These are phyloP conservation scores for Dianthus caryophyllus DNA, from an alignment of 148 eudicot species.

Conservation along the genomic window DNA sequence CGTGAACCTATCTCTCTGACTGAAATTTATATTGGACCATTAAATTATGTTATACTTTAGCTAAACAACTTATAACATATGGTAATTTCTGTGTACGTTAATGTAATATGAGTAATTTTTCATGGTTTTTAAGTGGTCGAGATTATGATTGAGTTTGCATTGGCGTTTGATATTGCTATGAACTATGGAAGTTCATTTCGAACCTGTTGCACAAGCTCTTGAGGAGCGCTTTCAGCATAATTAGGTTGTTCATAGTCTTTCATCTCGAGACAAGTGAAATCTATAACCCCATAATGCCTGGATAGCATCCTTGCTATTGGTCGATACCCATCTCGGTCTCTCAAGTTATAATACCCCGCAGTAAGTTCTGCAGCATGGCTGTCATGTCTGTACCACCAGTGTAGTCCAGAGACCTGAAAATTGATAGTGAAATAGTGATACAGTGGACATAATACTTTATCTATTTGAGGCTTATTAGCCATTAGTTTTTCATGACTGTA, in stretches of 20 bases:
- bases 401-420: conserved; percentile 67
- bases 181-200: background rate
- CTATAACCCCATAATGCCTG: conserved; percentile 54
- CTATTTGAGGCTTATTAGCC: background rate
- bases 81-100: background rate
- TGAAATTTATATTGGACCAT: background rate
- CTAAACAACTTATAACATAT: no score
- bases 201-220: conserved; percentile 83
- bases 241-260: conserved; percentile 59
- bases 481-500: background rate
- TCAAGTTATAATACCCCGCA: conserved; percentile 77
- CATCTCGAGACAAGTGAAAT: conserved; percentile 84
- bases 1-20: background rate
- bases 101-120: background rate
- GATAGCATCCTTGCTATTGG: conserved; percentile 82
- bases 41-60: background rate
- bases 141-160: no score
- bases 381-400: conserved; percentile 77
- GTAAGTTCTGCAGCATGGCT: conserved; percentile 82
- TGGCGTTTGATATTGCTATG: background rate
- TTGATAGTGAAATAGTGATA: background rate
- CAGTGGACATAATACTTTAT: no score
- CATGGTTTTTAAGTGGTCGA: background rate
- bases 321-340: conserved; percentile 68
- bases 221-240: conserved; percentile 58